phyloP scores from a whole-genome alignment of 2,329 filamentous ascomycete species.

The Arthrobotrys conoides region DNA sequence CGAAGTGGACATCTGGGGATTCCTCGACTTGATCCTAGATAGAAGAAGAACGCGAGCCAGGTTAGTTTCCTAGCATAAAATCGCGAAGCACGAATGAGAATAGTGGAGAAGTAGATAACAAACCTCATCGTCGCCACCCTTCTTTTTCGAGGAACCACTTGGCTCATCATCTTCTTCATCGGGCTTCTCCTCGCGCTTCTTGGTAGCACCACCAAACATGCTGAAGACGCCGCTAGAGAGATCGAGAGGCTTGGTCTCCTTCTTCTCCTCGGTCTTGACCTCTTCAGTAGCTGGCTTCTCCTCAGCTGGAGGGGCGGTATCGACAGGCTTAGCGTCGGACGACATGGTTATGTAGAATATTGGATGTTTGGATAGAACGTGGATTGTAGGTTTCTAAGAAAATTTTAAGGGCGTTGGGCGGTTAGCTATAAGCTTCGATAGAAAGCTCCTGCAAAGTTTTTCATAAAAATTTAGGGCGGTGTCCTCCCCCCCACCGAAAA shows the following conservation, averaged over 20 bases:
- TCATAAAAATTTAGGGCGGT: neutral
- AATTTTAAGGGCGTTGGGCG: neutral
- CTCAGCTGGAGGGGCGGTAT: conserved; percentile 52
- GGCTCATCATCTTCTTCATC: conserved; percentile 77
- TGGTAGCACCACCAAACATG: conserved; percentile 99
- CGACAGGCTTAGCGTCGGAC: conserved; percentile 62
- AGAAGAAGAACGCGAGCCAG: neutral
- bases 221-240: conserved; percentile 77
- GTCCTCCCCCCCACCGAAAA: conserved; percentile 8
- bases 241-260: conserved; percentile 46
- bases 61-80: conserved; percentile 26
- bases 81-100: conserved; percentile 30
- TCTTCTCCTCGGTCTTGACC: conserved; percentile 61
- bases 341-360: conserved; percentile 42
- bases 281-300: conserved; percentile 52
- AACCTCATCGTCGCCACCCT: conserved; percentile 72
- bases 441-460: conserved; percentile 40
- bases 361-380: neutral
- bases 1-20: conserved; percentile 94
- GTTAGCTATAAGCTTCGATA: conserved; percentile 22
- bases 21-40: conserved; percentile 80
- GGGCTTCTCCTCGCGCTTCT: conserved; percentile 89
- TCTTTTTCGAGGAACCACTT: conserved; percentile 70
- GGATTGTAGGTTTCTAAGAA: conserved; percentile 3
- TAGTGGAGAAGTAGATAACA: conserved; percentile 9